These are phyloP conservation scores for Trametes cinnabarina DNA, from an alignment of 768 basidiomycete species.

Conservation along the genomic window DNA sequence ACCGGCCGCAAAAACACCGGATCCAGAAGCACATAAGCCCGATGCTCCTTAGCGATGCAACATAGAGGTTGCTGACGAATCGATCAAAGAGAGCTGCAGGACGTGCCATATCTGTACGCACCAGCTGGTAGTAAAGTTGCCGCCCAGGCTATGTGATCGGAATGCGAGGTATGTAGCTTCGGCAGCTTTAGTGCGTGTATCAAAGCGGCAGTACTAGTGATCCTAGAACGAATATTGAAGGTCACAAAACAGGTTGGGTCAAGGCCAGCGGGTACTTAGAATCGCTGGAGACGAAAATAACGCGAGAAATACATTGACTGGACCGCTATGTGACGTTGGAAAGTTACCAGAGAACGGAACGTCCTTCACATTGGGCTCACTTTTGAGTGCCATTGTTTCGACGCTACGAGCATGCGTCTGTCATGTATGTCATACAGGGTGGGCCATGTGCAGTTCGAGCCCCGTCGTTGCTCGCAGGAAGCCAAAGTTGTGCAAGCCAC, in stretches of 20 bases:
- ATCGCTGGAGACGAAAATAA: background rate
- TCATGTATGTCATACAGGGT: background rate
- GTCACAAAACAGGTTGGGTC: slow-evolving; percentile 9
- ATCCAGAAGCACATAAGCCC: too few relatives aligned
- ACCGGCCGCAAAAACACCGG: background rate
- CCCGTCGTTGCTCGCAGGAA: background rate
- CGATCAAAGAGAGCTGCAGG: too few relatives aligned
- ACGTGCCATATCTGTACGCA: too few relatives aligned
- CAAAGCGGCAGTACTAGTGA: background rate
- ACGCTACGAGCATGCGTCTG: background rate
- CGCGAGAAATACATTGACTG: background rate
- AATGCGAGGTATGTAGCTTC: too few relatives aligned
- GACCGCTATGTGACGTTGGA: too few relatives aligned
- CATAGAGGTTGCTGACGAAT: background rate
- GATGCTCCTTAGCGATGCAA: too few relatives aligned
- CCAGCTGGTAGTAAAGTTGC: too few relatives aligned
- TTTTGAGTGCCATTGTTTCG: too few relatives aligned
- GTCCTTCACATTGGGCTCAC: too few relatives aligned
- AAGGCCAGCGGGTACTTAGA: too few relatives aligned
- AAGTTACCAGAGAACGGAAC: too few relatives aligned
- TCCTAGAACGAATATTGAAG: background rate
- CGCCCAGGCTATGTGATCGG: too few relatives aligned
- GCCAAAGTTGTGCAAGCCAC: slow-evolving; percentile 5
- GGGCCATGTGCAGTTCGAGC: background rate
- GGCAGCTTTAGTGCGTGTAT: background rate